phyloP scores from a whole-genome alignment of 2,329 filamentous ascomycete species.

The Akanthomyces muscarius region DNA sequence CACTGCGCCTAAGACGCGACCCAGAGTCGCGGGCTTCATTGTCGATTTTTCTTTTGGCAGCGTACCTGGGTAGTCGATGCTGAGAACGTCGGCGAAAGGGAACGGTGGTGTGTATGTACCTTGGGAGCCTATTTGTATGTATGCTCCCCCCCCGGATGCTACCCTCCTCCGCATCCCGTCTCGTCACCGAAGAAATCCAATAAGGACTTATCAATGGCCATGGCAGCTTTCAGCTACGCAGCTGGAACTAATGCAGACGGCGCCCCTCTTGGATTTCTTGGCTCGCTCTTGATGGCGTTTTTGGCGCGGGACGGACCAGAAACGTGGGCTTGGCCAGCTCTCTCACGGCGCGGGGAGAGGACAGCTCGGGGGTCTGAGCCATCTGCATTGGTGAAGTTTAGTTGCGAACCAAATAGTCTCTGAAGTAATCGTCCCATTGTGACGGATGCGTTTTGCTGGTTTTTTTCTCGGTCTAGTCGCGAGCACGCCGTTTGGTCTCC shows the following conservation, averaged over 20 bases:
- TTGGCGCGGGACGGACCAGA: conserved; percentile 4
- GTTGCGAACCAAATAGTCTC: neutral
- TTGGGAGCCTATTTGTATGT: conserved; percentile 4
- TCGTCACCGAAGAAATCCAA: conserved; percentile 9
- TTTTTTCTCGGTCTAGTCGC: too few relatives aligned
- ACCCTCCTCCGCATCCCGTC: neutral
- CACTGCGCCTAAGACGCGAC: conserved; percentile 24
- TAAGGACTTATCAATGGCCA: neutral
- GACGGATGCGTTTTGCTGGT: too few relatives aligned
- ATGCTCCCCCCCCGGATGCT: neutral
- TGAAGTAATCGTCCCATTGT: neutral
- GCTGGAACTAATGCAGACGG: neutral
- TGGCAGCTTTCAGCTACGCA: neutral
- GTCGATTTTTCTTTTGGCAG: conserved; percentile 12
- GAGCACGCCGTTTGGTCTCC: neutral
- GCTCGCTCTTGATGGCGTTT: neutral
- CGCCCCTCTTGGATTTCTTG: conserved; percentile 4
- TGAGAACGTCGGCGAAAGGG: neutral
- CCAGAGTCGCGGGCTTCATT: conserved; percentile 27
- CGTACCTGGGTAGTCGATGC: neutral
- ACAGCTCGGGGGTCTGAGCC: neutral
- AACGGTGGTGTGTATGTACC: neutral
- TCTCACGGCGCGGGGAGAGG: neutral
- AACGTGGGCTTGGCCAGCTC: conserved; percentile 14
- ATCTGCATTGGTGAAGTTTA: conserved; percentile 8